Conservation (phyloP, 495 filamentous ascomycete species). For the Neurospora sublineolata region DNA sequence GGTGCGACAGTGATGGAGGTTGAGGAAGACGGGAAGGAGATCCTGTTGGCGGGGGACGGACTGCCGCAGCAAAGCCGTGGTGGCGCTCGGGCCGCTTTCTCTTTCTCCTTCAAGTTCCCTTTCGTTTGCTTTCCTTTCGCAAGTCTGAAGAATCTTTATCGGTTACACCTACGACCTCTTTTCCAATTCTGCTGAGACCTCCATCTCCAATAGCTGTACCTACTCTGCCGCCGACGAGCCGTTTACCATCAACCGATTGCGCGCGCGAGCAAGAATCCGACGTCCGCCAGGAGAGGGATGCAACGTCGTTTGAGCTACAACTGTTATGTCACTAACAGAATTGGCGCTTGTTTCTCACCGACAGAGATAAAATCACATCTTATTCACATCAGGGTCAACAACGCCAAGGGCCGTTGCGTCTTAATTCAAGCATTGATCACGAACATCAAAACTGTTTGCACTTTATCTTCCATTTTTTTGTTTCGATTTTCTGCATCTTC, state of each 20-base stretch:
- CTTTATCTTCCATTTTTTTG: neutral
- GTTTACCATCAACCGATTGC: neutral
- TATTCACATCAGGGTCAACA: neutral
- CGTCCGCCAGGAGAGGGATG: neutral
- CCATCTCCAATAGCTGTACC: neutral
- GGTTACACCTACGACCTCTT: neutral
- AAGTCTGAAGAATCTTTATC: neutral
- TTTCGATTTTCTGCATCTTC: neutral
- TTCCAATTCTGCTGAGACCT: neutral
- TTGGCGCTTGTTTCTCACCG: accelerated
- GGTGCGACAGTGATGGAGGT: neutral
- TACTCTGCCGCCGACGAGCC: neutral
- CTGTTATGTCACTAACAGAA: neutral
- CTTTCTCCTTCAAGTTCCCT: neutral
- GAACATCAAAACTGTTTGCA: neutral
- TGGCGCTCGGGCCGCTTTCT: neutral
- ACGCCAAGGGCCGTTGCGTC: neutral
- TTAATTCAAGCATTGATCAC: neutral
- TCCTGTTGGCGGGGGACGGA: neutral
- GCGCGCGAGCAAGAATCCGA: neutral
- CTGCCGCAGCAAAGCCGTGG: neutral
- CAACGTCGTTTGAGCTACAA: neutral
- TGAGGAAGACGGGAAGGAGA: neutral
- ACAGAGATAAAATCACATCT: neutral
- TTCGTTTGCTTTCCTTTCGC: neutral